Conservation (phyloP, 208 protist genomes). For the Herpetomonas samuelpessoai region DNA sequence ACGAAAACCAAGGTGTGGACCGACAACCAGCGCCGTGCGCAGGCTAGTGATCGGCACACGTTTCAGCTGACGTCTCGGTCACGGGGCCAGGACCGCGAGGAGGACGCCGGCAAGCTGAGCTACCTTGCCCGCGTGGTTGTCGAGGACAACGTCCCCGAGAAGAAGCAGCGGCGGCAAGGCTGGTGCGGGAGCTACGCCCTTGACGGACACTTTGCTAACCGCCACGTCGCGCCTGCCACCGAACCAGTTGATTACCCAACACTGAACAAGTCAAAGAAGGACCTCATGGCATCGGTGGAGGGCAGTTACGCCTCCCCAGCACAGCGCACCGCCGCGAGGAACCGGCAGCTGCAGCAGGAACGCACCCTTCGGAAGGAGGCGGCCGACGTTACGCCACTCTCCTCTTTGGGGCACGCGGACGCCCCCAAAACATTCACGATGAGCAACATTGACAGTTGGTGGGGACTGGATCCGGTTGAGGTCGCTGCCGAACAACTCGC, state of each 20-base stretch:
- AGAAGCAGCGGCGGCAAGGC: constrained; percentile 20
- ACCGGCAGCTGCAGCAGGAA: constrained; percentile 15
- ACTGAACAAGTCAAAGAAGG: constrained; percentile 25
- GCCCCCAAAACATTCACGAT: constrained; percentile 67
- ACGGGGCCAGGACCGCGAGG: neutral
- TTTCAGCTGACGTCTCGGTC: constrained; percentile 12
- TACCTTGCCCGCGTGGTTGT: constrained; percentile 46
- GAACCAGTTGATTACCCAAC: constrained; percentile 22
- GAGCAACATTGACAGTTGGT: constrained; percentile 83
- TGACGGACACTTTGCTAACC: constrained; percentile 17
- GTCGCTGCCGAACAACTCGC: constrained; percentile 31
- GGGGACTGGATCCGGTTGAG: constrained; percentile 47
- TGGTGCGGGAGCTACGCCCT: constrained; percentile 49
- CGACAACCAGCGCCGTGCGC: constrained; percentile 12
- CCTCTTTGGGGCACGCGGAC: constrained; percentile 16
- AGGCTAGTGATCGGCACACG: constrained; percentile 19
- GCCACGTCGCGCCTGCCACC: constrained; percentile 10
- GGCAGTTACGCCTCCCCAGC: constrained; percentile 41
- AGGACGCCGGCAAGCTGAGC: constrained; percentile 25
- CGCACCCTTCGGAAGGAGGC: constrained; percentile 21
- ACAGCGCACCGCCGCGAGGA: constrained; percentile 29
- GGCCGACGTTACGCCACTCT: constrained; percentile 16
- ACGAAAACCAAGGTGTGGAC: constrained; percentile 27
- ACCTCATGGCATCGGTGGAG: constrained; percentile 18
- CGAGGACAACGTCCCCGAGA: constrained; percentile 37